Conservation (phyloP, 495 filamentous ascomycete genomes). For the Xylaria longipes region DNA sequence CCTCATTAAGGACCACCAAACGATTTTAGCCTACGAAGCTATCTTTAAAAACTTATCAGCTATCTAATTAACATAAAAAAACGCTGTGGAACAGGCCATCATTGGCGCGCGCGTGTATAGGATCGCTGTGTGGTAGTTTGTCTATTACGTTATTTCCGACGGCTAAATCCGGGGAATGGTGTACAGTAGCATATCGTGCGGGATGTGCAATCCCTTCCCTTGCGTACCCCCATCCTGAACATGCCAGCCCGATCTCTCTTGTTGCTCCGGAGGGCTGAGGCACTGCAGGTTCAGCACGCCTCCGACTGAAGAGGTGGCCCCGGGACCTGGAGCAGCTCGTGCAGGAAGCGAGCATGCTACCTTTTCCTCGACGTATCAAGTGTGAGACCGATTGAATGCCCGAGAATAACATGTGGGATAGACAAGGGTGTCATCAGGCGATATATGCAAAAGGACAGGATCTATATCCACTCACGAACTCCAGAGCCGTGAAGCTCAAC, state of each 20-base stretch:
- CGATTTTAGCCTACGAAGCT: not conserved
- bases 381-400: not conserved
- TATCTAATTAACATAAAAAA: not conserved
- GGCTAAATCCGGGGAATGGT: conserved; percentile 22
- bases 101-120: not conserved
- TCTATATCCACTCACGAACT: conserved; percentile 1
- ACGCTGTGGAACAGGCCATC: not conserved
- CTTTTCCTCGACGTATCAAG: conserved; percentile 2
- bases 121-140: not conserved
- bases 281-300: conserved; percentile 4
- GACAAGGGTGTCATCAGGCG: not conserved
- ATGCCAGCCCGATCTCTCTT: conserved; percentile 9
- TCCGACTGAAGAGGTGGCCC: not conserved
- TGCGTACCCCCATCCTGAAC: not conserved
- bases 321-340: conserved; percentile 10
- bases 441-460: not conserved
- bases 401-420: not conserved
- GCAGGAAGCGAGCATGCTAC: conserved; percentile 18
- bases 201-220: conserved; percentile 1
- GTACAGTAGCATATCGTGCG: not conserved
- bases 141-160: conserved; percentile 22
- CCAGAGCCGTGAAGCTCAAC: not conserved
- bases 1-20: not conserved
- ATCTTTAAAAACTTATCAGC: not conserved
- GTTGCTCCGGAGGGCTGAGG: conserved; percentile 9